Conservation (phyloP, 2,329 filamentous ascomycete species). For the Cordyceps tenuipes region DNA sequence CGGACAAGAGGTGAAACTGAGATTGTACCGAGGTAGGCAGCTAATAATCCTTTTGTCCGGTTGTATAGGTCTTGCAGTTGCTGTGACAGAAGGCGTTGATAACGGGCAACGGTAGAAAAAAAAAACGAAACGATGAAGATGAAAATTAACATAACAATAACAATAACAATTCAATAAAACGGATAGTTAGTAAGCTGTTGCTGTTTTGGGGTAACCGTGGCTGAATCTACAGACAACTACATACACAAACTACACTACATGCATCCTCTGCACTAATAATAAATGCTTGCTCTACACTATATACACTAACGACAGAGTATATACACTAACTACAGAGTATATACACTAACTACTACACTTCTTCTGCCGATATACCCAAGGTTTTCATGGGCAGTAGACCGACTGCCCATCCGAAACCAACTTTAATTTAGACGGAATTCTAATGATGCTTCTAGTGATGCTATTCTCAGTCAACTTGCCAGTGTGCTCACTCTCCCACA, state of each 20-base stretch:
- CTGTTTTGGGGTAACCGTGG: background rate
- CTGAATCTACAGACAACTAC: background rate
- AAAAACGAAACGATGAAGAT: too few species aligned
- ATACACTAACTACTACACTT: too few species aligned
- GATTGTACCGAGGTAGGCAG: background rate
- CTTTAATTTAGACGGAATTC: background rate
- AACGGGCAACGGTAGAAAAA: background rate
- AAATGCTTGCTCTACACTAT: too few species aligned
- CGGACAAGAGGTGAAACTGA: background rate
- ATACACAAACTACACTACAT: too few species aligned
- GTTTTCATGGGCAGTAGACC: background rate
- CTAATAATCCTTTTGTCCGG: too few species aligned
- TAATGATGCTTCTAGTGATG: too few species aligned
- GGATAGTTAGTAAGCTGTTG: background rate
- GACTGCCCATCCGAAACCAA: background rate
- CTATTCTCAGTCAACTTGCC: too few species aligned
- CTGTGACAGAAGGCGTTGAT: background rate
- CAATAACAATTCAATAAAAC: background rate
- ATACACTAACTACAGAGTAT: too few species aligned
- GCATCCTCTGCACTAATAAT: too few species aligned
- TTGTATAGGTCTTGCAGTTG: background rate
- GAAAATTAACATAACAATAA: too few species aligned
- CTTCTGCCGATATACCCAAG: background rate
- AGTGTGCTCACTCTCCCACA: too few species aligned
- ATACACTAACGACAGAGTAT: too few species aligned